phyloP scores from a whole-genome alignment of 129 eudicot species.

The Escallonia herrerae region DNA sequence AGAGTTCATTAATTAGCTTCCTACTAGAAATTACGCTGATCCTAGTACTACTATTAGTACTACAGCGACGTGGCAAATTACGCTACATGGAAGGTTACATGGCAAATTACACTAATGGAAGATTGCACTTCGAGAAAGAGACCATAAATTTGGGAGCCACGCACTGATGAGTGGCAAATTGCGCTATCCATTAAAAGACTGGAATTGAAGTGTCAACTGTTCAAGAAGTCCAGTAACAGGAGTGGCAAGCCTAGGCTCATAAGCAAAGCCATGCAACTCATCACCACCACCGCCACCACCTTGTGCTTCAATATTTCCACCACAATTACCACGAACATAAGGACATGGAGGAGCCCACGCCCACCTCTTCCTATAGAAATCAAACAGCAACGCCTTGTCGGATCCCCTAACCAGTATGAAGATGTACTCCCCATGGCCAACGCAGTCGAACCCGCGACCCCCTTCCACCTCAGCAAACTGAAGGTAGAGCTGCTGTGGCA shows the following conservation, averaged over 20 bases:
- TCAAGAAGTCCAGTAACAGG: constrained; percentile 77
- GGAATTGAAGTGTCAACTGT: constrained; percentile 40
- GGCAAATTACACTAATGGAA: too few relatives aligned
- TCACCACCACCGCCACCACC: constrained; percentile 17
- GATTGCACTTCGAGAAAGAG: too few relatives aligned
- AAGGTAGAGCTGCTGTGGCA: constrained; percentile 78
- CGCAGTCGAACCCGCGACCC: constrained; percentile 75
- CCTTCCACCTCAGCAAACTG: constrained; percentile 69
- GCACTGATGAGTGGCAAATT: too few relatives aligned
- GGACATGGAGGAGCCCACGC: constrained; percentile 79
- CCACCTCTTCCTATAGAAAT: constrained; percentile 69
- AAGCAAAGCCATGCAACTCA: constrained; percentile 74
- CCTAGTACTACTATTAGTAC: too few relatives aligned
- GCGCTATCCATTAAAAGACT: background rate
- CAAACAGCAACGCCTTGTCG: constrained; percentile 64
- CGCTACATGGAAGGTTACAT: too few relatives aligned
- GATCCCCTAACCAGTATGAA: constrained; percentile 48
- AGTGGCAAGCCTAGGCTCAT: constrained; percentile 65
- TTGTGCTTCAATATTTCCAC: background rate
- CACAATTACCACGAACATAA: constrained; percentile 3
- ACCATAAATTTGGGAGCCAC: too few relatives aligned
- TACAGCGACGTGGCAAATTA: too few relatives aligned
- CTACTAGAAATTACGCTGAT: too few relatives aligned
- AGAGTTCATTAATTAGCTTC: too few relatives aligned
- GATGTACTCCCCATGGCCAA: constrained; percentile 72